Base-by-base conservation (phyloP, 176 grass and related monocot species). In the Themeda triandra region DNA sequence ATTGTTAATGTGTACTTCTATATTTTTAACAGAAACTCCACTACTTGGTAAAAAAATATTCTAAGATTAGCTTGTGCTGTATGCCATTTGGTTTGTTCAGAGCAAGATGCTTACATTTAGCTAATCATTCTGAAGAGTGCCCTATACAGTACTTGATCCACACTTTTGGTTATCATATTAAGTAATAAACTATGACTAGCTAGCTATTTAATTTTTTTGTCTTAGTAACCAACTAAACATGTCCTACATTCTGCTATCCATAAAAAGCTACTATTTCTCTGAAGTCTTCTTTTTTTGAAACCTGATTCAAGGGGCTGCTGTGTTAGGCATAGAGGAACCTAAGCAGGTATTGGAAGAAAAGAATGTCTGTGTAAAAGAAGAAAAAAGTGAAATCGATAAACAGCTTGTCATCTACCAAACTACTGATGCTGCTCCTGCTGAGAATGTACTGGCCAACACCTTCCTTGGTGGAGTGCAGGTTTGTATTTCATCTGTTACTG, bases 361-460 rank as follows among this genome's bases (percentile, higher is more conserved):
- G 46, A 75, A 83, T 82, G 65, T 31, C 32, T 75, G 4, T 51
- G 86, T 86, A 31, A 92, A 89, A 84, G 87, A 96, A 76, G 93
- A 90, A 35, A 87, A 86, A 74, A 51, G 21, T 39, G 75, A 84
- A 76, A 86, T 86, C 69, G 82, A 82, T 39, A 88, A 87, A 81
- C 88, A 92, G 32, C 81, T 84, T 15, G 76, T 87, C 49, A 84
- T 69, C 21, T 73, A 44, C 63, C 87, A 89, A 79, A 84, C 48
- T 86, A 48, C 85, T 24, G 84, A 87, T 14, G 58, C 48, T 67
- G 80, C 66, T 87, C 86, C 76, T 77, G 72, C 71, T 77, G 89
- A 87, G 65, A 84, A 88, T 73, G 69, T 90, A 65, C 80, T 91
- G 29, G 78, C 89, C 67, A n/a, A 92, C 96, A 80, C 93, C 93